Base-by-base conservation (phyloP, 192 early-diverging fungal genomes). In the Backusella mclennaniae region DNA sequence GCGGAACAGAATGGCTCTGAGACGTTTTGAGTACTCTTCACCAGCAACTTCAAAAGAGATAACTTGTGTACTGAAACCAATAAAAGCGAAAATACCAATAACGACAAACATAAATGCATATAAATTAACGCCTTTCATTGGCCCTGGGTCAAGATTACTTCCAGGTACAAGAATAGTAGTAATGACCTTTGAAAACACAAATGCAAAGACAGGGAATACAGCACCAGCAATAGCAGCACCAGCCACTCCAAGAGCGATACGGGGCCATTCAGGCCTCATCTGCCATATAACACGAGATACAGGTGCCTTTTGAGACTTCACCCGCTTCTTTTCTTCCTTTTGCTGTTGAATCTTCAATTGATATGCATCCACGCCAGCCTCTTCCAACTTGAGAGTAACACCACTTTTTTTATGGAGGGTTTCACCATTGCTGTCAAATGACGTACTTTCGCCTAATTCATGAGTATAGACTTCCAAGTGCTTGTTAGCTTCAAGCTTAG, bases 181-280 rank as follows among this genome's bases (percentile, higher is more conserved):
- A 87, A 93, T 78, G 88, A 91, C 77, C 87, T 83, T 31, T 14
- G 77, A 44, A 29, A 78, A 78, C 15, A 78, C 39, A 21, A 93
- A 77, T 31, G 95, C 89, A 81, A 95, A 96, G 6, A 90, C 73
- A 12, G 96, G 96, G 75, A 94, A 89, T 19, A 93, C 83, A 14
- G 86, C 87, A 53, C 95, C 96, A 78, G 89, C 90, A 69, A 94
- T 73, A 21, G 87, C 80, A 35, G 92, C 85, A 36, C 87, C 87
- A 21, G 93, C 39, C 5, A 82, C 67, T 52, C 92, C 96, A 3
- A 91, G 71, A 19, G 85, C 31, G 17, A 96, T 66, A 6, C 82
- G 44, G 1, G 23, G 12, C 86, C 83, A 86, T 73, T 92, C 90
- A 4, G 87, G 85, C 33, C 77, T 79, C 89, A 88, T 90, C 21